Percentiles rank a stretch among this genome's conserved stretches.
These are phyloP conservation scores for Rugosomyces carneus DNA, from an alignment of 1,284 basidiomycete genomes.

Conservation along the genomic window DNA sequence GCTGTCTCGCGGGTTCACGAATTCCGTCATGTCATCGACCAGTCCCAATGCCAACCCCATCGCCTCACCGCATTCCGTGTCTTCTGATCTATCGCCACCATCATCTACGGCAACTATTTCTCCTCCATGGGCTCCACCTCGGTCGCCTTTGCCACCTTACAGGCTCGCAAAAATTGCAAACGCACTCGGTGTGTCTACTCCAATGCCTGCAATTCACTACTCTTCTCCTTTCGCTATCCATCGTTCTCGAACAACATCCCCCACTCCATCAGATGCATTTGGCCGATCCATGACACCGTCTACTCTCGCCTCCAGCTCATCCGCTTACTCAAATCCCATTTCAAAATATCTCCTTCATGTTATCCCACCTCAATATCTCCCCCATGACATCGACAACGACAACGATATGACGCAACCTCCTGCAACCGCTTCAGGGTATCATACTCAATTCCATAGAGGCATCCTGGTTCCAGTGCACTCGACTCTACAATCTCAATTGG, in stretches of 20 bases:
- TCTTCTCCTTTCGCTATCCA: constrained; percentile 30
- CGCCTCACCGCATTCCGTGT: constrained; percentile 18
- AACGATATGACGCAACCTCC: constrained; percentile 45
- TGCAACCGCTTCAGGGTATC: constrained; percentile 61
- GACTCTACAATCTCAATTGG: constrained; percentile 64
- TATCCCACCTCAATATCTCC: constrained; percentile 62
- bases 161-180: constrained; percentile 76
- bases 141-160: constrained; percentile 64
- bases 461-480: constrained; percentile 68
- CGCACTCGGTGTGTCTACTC: constrained; percentile 71
- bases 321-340: constrained; percentile 30
- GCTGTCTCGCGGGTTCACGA: not conserved
- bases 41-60: constrained; percentile 15
- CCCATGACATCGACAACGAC: constrained; percentile 49
- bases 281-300: constrained; percentile 58
- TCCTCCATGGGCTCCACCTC: constrained; percentile 54
- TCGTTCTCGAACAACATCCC: constrained; percentile 29
- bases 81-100: constrained; percentile 21
- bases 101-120: constrained; percentile 22
- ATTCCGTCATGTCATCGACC: constrained; percentile 18
- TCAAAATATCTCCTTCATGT: constrained; percentile 73
- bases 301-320: constrained; percentile 30
- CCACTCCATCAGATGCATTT: constrained; percentile 33
- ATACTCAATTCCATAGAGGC: constrained; percentile 70
- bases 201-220: constrained; percentile 47